phyloP scores from a whole-genome alignment of 345 rosid genomes.

The Sisymbrium irio region DNA sequence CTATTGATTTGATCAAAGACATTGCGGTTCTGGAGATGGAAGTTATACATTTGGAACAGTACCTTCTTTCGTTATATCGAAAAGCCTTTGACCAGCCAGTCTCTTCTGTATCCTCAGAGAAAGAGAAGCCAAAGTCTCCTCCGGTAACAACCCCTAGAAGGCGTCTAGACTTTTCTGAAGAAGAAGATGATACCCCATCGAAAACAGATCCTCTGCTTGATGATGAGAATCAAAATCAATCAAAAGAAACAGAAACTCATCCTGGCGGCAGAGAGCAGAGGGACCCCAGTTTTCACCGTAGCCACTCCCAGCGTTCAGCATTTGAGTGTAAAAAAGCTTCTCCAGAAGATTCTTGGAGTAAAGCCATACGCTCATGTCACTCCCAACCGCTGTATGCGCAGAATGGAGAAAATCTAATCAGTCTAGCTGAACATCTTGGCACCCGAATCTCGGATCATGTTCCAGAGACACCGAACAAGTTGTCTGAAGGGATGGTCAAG shows the following conservation, averaged over 20 bases:
- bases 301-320: constrained; percentile 69
- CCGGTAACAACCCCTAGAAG: constrained; percentile 45
- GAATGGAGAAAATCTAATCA: constrained; percentile 62
- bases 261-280: constrained; percentile 40
- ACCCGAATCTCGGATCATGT: constrained; percentile 85
- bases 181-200: constrained; percentile 35
- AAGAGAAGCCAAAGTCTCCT: constrained; percentile 50
- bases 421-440: constrained; percentile 95
- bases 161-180: constrained; percentile 40
- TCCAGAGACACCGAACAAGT: constrained; percentile 83
- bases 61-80: constrained; percentile 84
- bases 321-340: constrained; percentile 48
- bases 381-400: constrained; percentile 82
- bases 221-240: constrained; percentile 26
- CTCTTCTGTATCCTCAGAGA: constrained; percentile 47
- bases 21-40: constrained; percentile 86
- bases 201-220: constrained; percentile 44
- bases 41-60: constrained; percentile 83
- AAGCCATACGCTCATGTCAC: constrained; percentile 67
- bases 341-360: constrained; percentile 50
- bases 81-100: constrained; percentile 76
- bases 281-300: constrained; percentile 65
- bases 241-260: constrained; percentile 35
- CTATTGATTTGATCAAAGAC: constrained; percentile 80
- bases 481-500: constrained; percentile 95